phyloP scores from a whole-genome alignment of 2,329 filamentous ascomycete species.

The Zymoseptoria tritici region DNA sequence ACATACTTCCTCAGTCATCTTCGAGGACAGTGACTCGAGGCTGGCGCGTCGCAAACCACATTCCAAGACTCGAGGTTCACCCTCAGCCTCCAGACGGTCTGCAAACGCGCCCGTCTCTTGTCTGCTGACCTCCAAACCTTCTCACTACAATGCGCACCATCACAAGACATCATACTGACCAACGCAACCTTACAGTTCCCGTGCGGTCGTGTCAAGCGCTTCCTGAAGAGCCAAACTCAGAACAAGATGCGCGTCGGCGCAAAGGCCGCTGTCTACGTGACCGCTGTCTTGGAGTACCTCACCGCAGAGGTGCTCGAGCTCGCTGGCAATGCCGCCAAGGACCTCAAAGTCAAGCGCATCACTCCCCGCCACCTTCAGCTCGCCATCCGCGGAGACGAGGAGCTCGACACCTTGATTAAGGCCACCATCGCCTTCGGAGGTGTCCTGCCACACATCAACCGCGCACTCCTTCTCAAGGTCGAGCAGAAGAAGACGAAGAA shows the following conservation, averaged over 20 bases:
- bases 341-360: constrained; percentile 99
- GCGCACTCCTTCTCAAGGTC: constrained; percentile 88
- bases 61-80: constrained; percentile 5
- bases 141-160: neutral
- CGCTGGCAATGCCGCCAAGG: constrained; percentile 95
- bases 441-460: constrained; percentile 98
- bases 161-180: constrained; percentile 25
- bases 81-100: neutral
- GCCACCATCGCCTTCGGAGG: constrained; percentile 97
- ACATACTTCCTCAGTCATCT: neutral
- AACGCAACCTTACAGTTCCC: constrained; percentile 62
- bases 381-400: constrained; percentile 89
- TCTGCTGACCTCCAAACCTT: neutral
- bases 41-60: constrained; percentile 24
- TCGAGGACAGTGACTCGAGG: neutral
- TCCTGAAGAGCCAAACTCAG: constrained; percentile 97
- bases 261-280: constrained; percentile 97
- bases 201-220: constrained; percentile 99
- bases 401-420: constrained; percentile 93
- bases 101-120: neutral
- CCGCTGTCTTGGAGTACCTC: constrained; percentile 95
- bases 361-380: constrained; percentile 98
- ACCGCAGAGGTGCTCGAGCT: constrained; percentile 98
- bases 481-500: constrained; percentile 93
- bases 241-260: constrained; percentile 99